Percentiles rank a stretch among this genome's conserved stretches.
phyloP scores from a whole-genome alignment of 2,329 filamentous ascomycete genomes.

The Alternaria postmessia region DNA sequence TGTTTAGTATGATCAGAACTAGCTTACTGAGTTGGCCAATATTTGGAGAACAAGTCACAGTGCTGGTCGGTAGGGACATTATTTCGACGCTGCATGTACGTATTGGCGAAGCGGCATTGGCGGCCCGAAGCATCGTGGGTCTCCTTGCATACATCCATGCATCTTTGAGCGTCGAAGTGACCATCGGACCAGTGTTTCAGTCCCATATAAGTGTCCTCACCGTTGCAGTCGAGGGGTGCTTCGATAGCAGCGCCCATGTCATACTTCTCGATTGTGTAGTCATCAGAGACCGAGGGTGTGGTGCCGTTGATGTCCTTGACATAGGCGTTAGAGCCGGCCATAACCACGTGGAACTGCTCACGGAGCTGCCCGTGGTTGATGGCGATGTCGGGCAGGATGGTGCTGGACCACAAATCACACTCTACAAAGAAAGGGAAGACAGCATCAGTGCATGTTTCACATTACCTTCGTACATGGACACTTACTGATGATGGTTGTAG shows the following conservation, averaged over 20 bases:
- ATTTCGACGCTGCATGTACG: slow-evolving; percentile 42
- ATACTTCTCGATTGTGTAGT: slow-evolving; percentile 19
- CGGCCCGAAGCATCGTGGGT: slow-evolving; percentile 18
- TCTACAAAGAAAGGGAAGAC: slow-evolving; percentile 6
- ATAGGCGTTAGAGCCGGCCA: slow-evolving; percentile 33
- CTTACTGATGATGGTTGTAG: slow-evolving; percentile 32
- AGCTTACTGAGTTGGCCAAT: slow-evolving; percentile 14
- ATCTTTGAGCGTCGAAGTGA: slow-evolving; percentile 41
- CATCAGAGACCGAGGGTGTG: neutral
- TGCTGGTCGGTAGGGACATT: slow-evolving; percentile 31
- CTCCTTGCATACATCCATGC: slow-evolving; percentile 34
- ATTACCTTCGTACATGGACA: neutral
- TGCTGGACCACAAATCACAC: slow-evolving; percentile 35
- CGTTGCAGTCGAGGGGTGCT: slow-evolving; percentile 41
- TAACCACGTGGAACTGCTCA: slow-evolving; percentile 27
- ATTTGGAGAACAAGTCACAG: slow-evolving; percentile 28
- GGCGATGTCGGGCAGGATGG: slow-evolving; percentile 28
- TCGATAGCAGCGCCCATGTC: slow-evolving; percentile 37
- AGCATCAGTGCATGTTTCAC: neutral
- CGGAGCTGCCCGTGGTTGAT: slow-evolving; percentile 37
- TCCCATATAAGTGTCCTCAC: slow-evolving; percentile 37
- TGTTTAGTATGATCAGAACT: neutral
- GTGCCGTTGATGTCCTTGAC: slow-evolving; percentile 13
- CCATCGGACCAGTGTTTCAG: slow-evolving; percentile 31
- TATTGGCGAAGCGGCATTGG: slow-evolving; percentile 46